Base-by-base conservation (phyloP, 108 stramenopile species). In the Parietichytrium sp. region DNA sequence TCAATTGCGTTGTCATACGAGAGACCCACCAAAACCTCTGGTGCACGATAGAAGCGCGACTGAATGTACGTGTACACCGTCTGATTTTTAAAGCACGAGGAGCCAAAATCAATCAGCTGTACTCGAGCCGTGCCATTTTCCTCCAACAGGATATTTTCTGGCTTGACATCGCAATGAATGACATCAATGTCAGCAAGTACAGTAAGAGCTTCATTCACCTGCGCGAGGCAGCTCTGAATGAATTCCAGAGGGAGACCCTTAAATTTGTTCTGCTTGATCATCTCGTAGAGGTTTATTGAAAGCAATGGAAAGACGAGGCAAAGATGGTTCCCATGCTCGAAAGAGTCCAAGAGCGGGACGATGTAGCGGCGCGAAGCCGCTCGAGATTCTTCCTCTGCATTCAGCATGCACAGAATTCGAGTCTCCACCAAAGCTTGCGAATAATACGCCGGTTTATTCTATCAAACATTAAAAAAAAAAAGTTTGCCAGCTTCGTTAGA, bases 121-220 rank as follows among this genome's bases (percentile, higher is more conserved):
- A 97, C 93, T 38, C 3, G 82, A 4, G 80, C 38, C 29, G 25
- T 15, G 3, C 38, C 80, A 3, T 15, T 26, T 13, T n/a, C 29
- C 18, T 29, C 83, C 78, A 98, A 85, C 38, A 99, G 87, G 53
- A 99, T 93, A 86, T 99, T 99, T 79, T 99, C 98, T 0, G 98
- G 98, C 84, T 99, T 99, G 61, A 99, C 87, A 88, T 99, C 98
- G 84, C 97, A 97, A 86, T 99, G 98, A 8, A 99, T 95, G 27
- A 98, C 89, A 50, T 84, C 84, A 47, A 85, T 80, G 25, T 84
- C 85, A 18, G 93, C 86, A 49, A 50, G 81, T 25, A 98, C 55
- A 7, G 91, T 79, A 12, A 95, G 84, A 20, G 93, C 91, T 84
- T 93, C 89, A 36, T 86, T 79, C 30, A 97, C 83, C 48, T 97